Conservation (phyloP, 768 basidiomycete species). For the Lactarius trivialis region DNA sequence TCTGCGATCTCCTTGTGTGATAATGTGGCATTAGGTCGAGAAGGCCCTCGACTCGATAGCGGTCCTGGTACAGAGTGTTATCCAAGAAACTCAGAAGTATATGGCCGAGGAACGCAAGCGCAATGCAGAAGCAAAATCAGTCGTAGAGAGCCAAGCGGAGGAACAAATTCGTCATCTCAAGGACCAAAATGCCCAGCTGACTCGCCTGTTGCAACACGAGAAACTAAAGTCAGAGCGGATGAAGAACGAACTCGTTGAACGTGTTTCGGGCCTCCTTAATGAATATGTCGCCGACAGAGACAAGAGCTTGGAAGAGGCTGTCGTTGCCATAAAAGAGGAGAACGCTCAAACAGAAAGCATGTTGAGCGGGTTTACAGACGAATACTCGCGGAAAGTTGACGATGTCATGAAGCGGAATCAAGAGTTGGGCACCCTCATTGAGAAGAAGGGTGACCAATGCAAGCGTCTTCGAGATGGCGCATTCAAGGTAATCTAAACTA, state of each 20-base stretch:
- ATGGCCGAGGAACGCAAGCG: slow-evolving; percentile 49
- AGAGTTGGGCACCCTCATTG: slow-evolving; percentile 36
- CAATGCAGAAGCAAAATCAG: slow-evolving; percentile 41
- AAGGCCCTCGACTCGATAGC: slow-evolving; percentile 52
- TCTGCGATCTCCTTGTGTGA: not conserved
- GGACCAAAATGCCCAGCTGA: slow-evolving; percentile 63
- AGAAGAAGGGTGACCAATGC: slow-evolving; percentile 43
- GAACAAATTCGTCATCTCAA: slow-evolving; percentile 56
- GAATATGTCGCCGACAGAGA: slow-evolving; percentile 68
- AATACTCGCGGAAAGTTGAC: slow-evolving; percentile 43
- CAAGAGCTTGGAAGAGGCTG: slow-evolving; percentile 51
- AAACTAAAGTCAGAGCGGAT: slow-evolving; percentile 58
- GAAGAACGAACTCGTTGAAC: slow-evolving; percentile 67
- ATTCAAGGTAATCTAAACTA: slow-evolving; percentile 43
- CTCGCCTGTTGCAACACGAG: slow-evolving; percentile 57
- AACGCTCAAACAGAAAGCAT: slow-evolving; percentile 51
- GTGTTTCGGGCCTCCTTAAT: slow-evolving; percentile 63
- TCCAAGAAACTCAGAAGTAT: slow-evolving; percentile 52
- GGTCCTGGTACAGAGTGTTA: slow-evolving; percentile 52
- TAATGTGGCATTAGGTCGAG: slow-evolving; percentile 37
- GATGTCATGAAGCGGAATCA: slow-evolving; percentile 37
- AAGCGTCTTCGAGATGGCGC: slow-evolving; percentile 52
- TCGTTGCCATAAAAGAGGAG: slow-evolving; percentile 45
- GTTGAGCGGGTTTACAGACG: slow-evolving; percentile 41
- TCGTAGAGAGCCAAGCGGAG: slow-evolving; percentile 42